Percentiles rank a stretch among this genome's conserved stretches.
Evolutionary conservation across 2,329 filamentous ascomycete species (phyloP).

Genomic region (Colletotrichum agaves): DNA sequence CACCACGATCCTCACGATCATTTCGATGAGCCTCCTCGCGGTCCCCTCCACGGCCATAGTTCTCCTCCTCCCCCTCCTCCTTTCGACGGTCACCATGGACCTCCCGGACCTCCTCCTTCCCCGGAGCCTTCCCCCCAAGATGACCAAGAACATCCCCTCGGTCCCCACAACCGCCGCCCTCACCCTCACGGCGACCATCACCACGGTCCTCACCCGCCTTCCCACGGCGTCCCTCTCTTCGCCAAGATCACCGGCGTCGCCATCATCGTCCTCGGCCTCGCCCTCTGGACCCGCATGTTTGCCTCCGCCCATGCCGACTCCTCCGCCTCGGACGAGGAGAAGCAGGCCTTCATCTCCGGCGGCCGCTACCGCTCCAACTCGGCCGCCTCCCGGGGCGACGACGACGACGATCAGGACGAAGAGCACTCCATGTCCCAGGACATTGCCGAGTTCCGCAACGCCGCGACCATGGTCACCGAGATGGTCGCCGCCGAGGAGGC

Average conservation of each 20-base stretch:
- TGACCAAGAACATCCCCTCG: conserved; percentile 16
- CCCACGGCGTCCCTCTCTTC: conserved; percentile 39
- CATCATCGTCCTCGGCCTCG: conserved; percentile 43
- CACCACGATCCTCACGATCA: conserved; percentile 38
- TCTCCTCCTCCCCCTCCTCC: conserved; percentile 4
- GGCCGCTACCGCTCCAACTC: conserved; percentile 25
- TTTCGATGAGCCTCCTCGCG: conserved; percentile 26
- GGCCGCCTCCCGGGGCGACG: conserved; percentile 25
- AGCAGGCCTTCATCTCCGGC: conserved; percentile 47
- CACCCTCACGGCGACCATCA: conserved; percentile 5
- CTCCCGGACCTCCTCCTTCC: neutral
- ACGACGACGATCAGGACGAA: conserved; percentile 36
- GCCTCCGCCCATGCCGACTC: conserved; percentile 40
- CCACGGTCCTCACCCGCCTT: conserved; percentile 21
- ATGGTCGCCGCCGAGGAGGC: conserved; percentile 58
- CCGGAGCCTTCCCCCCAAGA: neutral
- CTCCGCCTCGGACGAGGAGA: conserved; percentile 50
- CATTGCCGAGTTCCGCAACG: conserved; percentile 59
- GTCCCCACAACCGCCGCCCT: neutral
- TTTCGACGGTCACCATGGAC: neutral
- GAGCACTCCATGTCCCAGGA: conserved; percentile 58
- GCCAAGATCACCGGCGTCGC: conserved; percentile 41
- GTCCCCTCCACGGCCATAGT: neutral
- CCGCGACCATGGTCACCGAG: conserved; percentile 57
- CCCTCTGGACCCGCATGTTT: conserved; percentile 46